Evolutionary conservation across 1,284 basidiomycete species (phyloP), one percentile per base, ranked within the genome.

Genomic region (Prillingera fragicola): DNA sequence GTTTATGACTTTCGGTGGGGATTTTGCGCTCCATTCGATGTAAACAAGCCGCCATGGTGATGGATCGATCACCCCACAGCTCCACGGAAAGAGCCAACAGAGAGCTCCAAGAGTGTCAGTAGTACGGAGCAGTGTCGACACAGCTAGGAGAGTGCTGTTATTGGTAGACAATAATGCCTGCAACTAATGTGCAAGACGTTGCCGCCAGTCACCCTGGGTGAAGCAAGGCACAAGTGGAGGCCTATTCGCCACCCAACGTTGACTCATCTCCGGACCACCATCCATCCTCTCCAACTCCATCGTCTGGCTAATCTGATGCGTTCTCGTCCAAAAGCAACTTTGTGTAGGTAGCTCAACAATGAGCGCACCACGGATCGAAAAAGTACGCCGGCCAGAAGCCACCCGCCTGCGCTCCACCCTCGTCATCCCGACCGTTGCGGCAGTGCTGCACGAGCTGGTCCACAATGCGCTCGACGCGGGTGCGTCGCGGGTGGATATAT

Each of bases 211-310:
- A n/a, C n/a, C n/a, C n/a, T n/a, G n/a, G n/a, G 29, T 31, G 29
- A 17, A 31, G 29, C n/a, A 15, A 3, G 29, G 9, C 29, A 3
- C n/a, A 33, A 14, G 40, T 42, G 45, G 45, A 48, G 41, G 45
- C 10, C 14, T n/a, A 17, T n/a, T 48, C 31, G 31, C 40, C 45
- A 47, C 45, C 26, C 19, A 22, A 13, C n/a, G 17, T 32, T 33
- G 18, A 7, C 3, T 19, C 28, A n/a, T 35, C 21, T 8, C 2
- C 15, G 9, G 19, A 18, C n/a, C 38, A 57, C 84, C 21, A 91
- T 94, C 67, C 87, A 85, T 4, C 78, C 80, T 3, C 75, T 95
- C 37, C 92, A 90, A 66, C 95, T 97, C 71, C 87, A 86, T 59
- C 79, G 95, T 7, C 88, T 13, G 7, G 25, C 25, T 17, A 15